phyloP scores from a whole-genome alignment of 208 protist genomes.

The Porcisia hertigi region DNA sequence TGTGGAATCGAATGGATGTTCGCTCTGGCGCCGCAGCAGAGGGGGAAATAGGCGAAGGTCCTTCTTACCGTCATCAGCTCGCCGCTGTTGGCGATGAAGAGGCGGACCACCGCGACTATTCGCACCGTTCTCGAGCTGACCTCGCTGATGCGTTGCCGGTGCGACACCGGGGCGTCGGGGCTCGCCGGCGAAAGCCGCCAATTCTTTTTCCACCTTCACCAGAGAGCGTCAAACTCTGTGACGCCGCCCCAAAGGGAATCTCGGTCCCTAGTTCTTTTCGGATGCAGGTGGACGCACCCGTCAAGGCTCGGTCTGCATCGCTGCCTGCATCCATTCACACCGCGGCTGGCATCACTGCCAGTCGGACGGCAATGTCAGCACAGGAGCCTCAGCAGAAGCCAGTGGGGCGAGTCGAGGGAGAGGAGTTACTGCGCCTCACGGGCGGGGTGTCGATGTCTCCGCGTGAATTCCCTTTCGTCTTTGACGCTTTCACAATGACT shows the following conservation, averaged over 20 bases:
- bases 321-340: neutral
- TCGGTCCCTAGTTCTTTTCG: neutral
- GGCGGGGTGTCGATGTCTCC: neutral
- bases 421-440: neutral
- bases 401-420: neutral
- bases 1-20: constrained; percentile 28
- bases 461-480: neutral
- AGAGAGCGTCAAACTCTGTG: neutral
- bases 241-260: neutral
- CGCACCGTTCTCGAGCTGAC: neutral
- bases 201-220: neutral
- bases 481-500: neutral
- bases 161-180: constrained; percentile 13
- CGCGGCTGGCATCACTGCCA: neutral
- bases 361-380: neutral
- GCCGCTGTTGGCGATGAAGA: neutral
- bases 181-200: constrained; percentile 7
- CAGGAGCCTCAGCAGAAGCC: neutral
- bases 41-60: neutral
- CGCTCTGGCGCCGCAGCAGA: neutral
- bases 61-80: neutral
- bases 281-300: neutral
- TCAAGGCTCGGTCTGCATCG: neutral
- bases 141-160: constrained; percentile 9
- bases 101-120: neutral